Conservation (phyloP, 1,284 basidiomycete species). For the Boletus sp. region DNA sequence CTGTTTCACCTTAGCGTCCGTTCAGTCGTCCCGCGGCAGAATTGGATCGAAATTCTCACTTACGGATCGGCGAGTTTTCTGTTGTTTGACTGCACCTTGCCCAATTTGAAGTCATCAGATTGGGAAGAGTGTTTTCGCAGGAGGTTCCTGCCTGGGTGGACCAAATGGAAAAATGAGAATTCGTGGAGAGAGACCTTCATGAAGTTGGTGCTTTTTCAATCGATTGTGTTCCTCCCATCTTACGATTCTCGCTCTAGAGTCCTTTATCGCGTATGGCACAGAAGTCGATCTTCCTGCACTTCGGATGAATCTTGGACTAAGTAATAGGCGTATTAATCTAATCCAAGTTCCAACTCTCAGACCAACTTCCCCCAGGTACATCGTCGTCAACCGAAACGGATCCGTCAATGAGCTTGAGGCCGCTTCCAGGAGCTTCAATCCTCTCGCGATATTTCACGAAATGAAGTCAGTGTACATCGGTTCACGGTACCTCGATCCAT, state of each 20-base stretch:
- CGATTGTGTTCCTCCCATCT: not conserved
- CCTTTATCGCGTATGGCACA: slow-evolving; percentile 61
- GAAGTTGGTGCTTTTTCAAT: slow-evolving; percentile 41
- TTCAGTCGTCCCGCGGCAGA: slow-evolving; percentile 59
- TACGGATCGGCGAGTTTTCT: slow-evolving; percentile 56
- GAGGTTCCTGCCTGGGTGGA: slow-evolving; percentile 69
- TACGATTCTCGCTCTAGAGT: slow-evolving; percentile 39
- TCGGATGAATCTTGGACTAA: slow-evolving; percentile 77
- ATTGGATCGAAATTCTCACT: slow-evolving; percentile 69
- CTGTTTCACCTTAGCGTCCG: slow-evolving; percentile 59
- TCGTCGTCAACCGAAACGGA: slow-evolving; percentile 69
- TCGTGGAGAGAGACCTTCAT: slow-evolving; percentile 60
- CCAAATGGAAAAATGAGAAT: slow-evolving; percentile 58
- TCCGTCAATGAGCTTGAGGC: slow-evolving; percentile 65
- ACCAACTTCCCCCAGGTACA: slow-evolving; percentile 45
- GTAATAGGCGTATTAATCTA: slow-evolving; percentile 36
- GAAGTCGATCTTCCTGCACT: slow-evolving; percentile 63
- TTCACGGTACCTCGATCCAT: not conserved
- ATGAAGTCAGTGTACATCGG: slow-evolving; percentile 52
- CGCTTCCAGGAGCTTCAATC: slow-evolving; percentile 63
- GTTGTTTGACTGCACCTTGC: slow-evolving; percentile 60
- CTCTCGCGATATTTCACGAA: slow-evolving; percentile 62
- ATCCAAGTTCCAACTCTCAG: not conserved
- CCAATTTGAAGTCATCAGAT: slow-evolving; percentile 56
- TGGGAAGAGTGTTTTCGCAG: slow-evolving; percentile 70